A percentile compares a stretch with the other conserved stretches of the same genome.
Conservation (phyloP, 805 yeast genomes). For the Wickerhamiella dianesei region DNA sequence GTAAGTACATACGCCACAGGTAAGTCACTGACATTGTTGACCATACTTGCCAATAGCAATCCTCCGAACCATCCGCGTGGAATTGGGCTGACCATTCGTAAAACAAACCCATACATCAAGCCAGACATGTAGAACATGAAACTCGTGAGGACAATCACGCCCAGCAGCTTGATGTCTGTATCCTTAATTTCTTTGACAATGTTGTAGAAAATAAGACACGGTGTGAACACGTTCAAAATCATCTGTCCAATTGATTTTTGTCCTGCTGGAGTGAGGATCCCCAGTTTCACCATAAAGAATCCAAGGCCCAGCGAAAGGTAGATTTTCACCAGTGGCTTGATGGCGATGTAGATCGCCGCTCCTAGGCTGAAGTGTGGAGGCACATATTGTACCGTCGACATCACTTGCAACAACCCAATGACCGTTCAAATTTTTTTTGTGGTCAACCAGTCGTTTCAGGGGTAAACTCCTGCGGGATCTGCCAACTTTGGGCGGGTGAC, state of each 20-base stretch:
- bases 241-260: conserved; percentile 46
- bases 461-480: neutral
- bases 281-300: conserved; percentile 44
- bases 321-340: conserved; percentile 77
- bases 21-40: conserved; percentile 69
- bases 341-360: conserved; percentile 57
- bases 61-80: conserved; percentile 75
- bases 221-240: conserved; percentile 55
- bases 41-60: conserved; percentile 51
- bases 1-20: conserved; percentile 69
- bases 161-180: conserved; percentile 55
- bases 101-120: conserved; percentile 28
- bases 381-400: too few relatives aligned
- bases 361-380: conserved; percentile 31
- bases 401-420: too few relatives aligned
- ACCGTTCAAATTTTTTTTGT: too few relatives aligned
- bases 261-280: conserved; percentile 35
- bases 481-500: neutral
- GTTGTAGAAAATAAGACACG: conserved; percentile 63
- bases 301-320: conserved; percentile 61
- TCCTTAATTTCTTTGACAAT: conserved; percentile 54
- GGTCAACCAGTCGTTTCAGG: too few relatives aligned
- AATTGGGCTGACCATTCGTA: conserved; percentile 38
- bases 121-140: conserved; percentile 35
- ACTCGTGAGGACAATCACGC: conserved; percentile 43